phyloP scores from a whole-genome alignment of 2,329 filamentous ascomycete species.

The Ophiostoma tasmaniense region DNA sequence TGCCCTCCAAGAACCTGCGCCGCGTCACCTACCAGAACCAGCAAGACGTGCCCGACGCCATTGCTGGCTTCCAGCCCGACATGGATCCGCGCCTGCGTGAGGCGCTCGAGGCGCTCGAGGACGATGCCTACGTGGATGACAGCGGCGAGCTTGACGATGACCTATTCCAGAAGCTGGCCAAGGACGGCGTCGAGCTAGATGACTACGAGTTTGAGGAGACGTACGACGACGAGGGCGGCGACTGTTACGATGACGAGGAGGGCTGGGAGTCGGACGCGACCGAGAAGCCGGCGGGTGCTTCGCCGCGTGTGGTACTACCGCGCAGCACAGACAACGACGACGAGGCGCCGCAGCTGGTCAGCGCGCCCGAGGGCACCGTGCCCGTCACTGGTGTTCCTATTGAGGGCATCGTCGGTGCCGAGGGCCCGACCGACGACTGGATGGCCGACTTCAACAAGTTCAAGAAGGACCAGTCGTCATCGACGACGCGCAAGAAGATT shows the following conservation, averaged over 20 bases:
- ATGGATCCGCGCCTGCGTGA: conserved; percentile 93
- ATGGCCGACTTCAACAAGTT: conserved; percentile 89
- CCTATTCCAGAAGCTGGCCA: conserved; percentile 55
- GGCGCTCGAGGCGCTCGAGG: conserved; percentile 85
- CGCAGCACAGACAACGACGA: background rate
- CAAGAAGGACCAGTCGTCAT: conserved; percentile 59
- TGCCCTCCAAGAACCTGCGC: conserved; percentile 71
- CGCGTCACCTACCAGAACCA: conserved; percentile 81
- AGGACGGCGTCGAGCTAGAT: conserved; percentile 43
- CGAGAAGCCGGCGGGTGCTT: conserved; percentile 50
- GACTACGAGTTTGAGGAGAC: conserved; percentile 67
- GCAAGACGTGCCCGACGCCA: conserved; percentile 82
- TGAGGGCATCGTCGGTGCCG: background rate
- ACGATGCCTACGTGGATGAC: conserved; percentile 89
- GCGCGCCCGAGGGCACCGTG: background rate
- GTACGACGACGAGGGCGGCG: conserved; percentile 41
- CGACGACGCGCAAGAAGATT: conserved; percentile 24
- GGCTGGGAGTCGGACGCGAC: conserved; percentile 96
- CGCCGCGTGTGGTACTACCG: background rate
- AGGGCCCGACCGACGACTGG: conserved; percentile 53
- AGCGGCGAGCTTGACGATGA: conserved; percentile 72
- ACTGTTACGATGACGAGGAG: conserved; percentile 55
- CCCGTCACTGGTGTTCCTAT: background rate
- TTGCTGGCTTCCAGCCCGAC: conserved; percentile 91
- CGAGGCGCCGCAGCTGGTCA: conserved; percentile 40